Base-by-base conservation (phyloP, 1,284 basidiomycete species). In the Hortiboletus rubellus region DNA sequence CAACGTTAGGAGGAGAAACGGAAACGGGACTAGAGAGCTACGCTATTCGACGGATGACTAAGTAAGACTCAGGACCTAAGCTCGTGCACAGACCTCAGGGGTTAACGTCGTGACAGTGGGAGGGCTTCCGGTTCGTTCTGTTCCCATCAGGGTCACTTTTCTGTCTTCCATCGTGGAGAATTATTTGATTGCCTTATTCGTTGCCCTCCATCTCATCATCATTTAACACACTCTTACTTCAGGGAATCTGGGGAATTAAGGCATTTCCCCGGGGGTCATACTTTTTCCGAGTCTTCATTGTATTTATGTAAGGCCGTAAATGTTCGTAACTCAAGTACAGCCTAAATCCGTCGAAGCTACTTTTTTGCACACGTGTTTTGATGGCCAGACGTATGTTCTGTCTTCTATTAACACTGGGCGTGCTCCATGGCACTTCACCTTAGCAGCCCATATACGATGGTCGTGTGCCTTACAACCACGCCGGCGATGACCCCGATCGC, bases 381-480 rank as follows among this genome's bases (percentile, higher is more conserved):
- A 50, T 44, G 34, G 24, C 44, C 44, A 30, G 8, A 22, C 22
- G 22, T 22, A 18, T 37, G n/a, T 34, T 30, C 22, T 41, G 8
- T 37, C 10, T 6, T 41, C 37, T 45, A 5, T n/a, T 45, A 2
- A 6, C 60, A 5, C 10, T 46, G 36, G 46, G 44, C 22, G 22
- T 22, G 22, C 22, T 22, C 22, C 22, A 22, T 22, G 22, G 22
- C 22, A 22, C 22, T 3, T 3, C 22, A 22, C 22, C 22, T 37
- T 63, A 7, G 76, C 75, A 1, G 75, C 71, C 2, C 33, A 71
- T 85, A 9, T 84, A 76, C 60, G 82, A 85, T 63, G 82, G 84
- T 7, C 79, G 82, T n/a, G 80, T 79, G 6, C 76, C 77, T 1
- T 74, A 76, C 50, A 75, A 72, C 50, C 72, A 80, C 48, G 78